These are phyloP conservation scores for Ascochyta lentis DNA, from an alignment of 2,329 filamentous ascomycete genomes.

Conservation along the genomic window DNA sequence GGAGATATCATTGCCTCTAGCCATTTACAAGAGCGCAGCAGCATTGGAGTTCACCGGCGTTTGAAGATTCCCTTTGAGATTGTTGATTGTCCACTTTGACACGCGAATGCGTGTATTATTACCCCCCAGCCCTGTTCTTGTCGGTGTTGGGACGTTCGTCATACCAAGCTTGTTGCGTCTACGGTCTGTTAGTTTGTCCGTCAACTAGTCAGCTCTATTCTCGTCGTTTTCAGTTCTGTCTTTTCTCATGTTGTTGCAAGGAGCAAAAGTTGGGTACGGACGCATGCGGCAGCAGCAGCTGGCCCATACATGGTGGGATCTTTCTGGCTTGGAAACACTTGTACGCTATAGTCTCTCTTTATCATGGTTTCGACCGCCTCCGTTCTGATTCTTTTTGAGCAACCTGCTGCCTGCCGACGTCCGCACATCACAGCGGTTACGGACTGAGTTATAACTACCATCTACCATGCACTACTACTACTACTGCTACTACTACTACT, in stretches of 20 bases:
- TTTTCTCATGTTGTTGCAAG: conserved; percentile 5
- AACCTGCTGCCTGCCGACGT: background rate
- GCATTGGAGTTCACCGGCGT: conserved; percentile 48
- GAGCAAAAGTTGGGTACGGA: conserved; percentile 24
- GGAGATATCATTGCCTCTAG: conserved; percentile 48
- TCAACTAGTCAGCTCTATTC: background rate
- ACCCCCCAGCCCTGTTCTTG: conserved; percentile 4
- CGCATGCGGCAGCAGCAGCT: conserved; percentile 7
- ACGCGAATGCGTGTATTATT: conserved; percentile 15
- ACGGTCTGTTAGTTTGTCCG: conserved; percentile 1
- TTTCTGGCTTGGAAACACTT: conserved; percentile 13
- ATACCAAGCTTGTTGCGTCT: conserved; percentile 6
- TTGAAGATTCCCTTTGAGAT: conserved; percentile 37
- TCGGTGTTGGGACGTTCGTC: conserved; percentile 11
- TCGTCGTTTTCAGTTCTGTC: background rate
- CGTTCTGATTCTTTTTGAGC: background rate
- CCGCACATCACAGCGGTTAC: background rate
- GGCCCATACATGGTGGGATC: conserved; percentile 6
- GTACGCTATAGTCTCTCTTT: conserved; percentile 35
- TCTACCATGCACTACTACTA: background rate
- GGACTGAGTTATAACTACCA: background rate
- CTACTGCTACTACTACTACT: too few relatives aligned
- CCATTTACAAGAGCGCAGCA: conserved; percentile 47
- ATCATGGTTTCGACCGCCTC: background rate
- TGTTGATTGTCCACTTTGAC: conserved; percentile 9